Percentiles rank a stretch among this genome's conserved stretches.
These are phyloP conservation scores for Abortiporus biennis DNA, from an alignment of 1,284 basidiomycete genomes.

Conservation along the genomic window DNA sequence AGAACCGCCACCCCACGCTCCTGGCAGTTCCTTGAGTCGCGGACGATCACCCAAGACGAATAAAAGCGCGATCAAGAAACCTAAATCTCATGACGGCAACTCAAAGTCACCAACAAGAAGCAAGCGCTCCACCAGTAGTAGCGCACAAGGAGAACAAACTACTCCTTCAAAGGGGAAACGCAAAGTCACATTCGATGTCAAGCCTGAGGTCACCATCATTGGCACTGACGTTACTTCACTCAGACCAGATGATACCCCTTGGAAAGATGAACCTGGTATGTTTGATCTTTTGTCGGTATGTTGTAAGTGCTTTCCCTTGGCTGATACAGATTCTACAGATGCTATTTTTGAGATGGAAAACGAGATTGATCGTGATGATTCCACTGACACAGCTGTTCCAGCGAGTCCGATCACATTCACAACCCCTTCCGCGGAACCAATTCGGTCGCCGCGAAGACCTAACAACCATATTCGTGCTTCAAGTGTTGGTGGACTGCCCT, in stretches of 20 bases:
- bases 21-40: conserved; percentile 8
- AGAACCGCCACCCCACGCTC: not conserved
- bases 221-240: conserved; percentile 28
- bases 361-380: conserved; percentile 18
- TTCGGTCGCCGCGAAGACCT: conserved; percentile 16
- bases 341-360: conserved; percentile 65
- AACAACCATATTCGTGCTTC: conserved; percentile 18
- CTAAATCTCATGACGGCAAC: conserved; percentile 11
- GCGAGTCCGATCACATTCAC: conserved; percentile 9
- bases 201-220: conserved; percentile 46
- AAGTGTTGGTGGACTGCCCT: conserved; percentile 39
- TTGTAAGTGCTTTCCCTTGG: too few species aligned
- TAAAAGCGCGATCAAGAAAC: conserved; percentile 25
- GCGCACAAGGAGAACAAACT: conserved; percentile 2
- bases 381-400: conserved; percentile 10
- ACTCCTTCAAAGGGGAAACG: conserved; percentile 43
- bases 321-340: conserved; percentile 31
- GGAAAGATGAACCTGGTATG: not conserved
- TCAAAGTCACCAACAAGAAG: conserved; percentile 7
- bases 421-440: conserved; percentile 15
- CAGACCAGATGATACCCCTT: conserved; percentile 17
- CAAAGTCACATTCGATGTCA: conserved; percentile 70
- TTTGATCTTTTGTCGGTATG: not conserved
- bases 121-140: conserved; percentile 8
- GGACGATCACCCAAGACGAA: conserved; percentile 19